A percentile compares a stretch with the other conserved stretches of the same genome.
These are phyloP conservation scores for Paraphaeosphaeria sporulosa DNA, from an alignment of 2,329 filamentous ascomycete species.

Conservation along the genomic window DNA sequence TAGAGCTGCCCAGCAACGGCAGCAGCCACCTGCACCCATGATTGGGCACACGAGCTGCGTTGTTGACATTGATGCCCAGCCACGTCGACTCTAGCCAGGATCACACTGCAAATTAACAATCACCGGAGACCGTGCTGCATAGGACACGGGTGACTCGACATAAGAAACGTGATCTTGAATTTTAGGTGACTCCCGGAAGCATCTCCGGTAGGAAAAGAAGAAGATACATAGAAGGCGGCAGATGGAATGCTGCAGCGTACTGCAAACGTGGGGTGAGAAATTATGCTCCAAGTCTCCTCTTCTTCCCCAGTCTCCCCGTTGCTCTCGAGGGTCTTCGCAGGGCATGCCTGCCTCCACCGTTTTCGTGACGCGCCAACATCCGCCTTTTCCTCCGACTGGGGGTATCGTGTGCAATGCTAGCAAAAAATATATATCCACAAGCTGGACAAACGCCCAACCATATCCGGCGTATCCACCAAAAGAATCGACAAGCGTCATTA, in stretches of 20 bases:
- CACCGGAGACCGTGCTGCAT: neutral
- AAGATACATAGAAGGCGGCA: slow-evolving; percentile 28
- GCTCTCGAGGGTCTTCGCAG: slow-evolving; percentile 19
- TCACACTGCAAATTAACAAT: neutral
- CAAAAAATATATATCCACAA: slow-evolving; percentile 42
- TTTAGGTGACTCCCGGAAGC: slow-evolving; percentile 19
- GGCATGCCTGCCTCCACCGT: slow-evolving; percentile 16
- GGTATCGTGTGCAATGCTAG: slow-evolving; percentile 50
- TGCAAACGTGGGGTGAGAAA: slow-evolving; percentile 16
- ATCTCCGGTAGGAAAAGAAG: slow-evolving; percentile 17
- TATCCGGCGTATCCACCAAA: slow-evolving; percentile 28
- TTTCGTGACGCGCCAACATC: slow-evolving; percentile 20
- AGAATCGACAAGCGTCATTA: slow-evolving; percentile 43
- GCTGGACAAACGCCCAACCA: slow-evolving; percentile 37
- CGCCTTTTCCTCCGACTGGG: slow-evolving; percentile 38
- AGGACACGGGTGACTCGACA: slow-evolving; percentile 6
- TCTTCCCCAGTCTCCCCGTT: slow-evolving; percentile 19
- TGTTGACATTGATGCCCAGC: slow-evolving; percentile 1
- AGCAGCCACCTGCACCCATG: slow-evolving; percentile 17
- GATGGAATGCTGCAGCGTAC: slow-evolving; percentile 20
- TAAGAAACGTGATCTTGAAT: slow-evolving; percentile 20
- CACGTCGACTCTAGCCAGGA: neutral
- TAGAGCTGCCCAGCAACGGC: slow-evolving; percentile 31
- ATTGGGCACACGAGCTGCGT: slow-evolving; percentile 23
- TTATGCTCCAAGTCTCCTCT: slow-evolving; percentile 24